Conservation (phyloP, 352 stramenopile species). For the Globisporangium recalcitrans region DNA sequence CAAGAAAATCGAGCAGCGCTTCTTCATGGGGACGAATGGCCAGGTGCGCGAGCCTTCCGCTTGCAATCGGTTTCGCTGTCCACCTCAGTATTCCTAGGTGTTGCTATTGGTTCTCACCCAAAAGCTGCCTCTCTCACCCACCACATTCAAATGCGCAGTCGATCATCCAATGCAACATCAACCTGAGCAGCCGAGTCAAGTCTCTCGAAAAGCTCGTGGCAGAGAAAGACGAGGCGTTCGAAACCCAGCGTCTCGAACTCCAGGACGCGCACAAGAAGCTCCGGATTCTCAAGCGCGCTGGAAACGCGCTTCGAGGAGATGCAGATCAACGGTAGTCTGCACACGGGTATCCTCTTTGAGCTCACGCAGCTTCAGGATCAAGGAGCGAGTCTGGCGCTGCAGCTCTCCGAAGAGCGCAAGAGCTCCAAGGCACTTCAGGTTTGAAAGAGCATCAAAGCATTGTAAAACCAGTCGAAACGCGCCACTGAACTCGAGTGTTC, state of each 20-base stretch:
- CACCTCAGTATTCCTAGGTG: neutral
- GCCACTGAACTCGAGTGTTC: too few species aligned
- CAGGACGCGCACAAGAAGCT: conserved; percentile 47
- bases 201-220: conserved; percentile 29
- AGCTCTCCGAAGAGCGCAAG: conserved; percentile 54
- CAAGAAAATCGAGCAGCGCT: conserved; percentile 81
- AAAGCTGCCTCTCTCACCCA: neutral
- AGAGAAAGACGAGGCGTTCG: conserved; percentile 22
- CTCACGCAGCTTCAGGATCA: conserved; percentile 71
- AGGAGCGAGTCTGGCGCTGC: conserved; percentile 47
- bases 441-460: too few species aligned
- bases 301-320: conserved; percentile 65
- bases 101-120: neutral
- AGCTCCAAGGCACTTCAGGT: conserved; percentile 26
- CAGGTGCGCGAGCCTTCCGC: too few species aligned
- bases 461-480: too few species aligned
- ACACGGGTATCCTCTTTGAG: conserved; percentile 73
- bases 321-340: conserved; percentile 59
- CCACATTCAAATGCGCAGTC: conserved; percentile 15
- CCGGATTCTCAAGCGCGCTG: conserved; percentile 65
- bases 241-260: conserved; percentile 25
- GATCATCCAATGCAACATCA: conserved; percentile 57
- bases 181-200: conserved; percentile 42
- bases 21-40: conserved; percentile 70
- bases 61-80: neutral